Base-by-base conservation (phyloP, 2,329 filamentous ascomycete species). In the Stagonosporopsis vannaccii region DNA sequence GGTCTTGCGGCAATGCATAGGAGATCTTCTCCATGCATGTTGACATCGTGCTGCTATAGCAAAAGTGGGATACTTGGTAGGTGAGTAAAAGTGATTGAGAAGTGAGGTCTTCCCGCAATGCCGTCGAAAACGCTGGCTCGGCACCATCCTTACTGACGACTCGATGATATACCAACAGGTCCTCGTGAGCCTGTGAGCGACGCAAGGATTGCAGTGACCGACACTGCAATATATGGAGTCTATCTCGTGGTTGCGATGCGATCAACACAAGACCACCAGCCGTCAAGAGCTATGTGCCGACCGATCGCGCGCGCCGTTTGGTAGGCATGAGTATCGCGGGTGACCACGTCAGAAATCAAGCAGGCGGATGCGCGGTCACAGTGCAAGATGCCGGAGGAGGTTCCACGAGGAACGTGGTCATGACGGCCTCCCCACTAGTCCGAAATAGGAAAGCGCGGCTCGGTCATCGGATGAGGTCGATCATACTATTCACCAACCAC, bases 401-500 rank as follows among this genome's bases (percentile, higher is more conserved):
- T 20, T 37, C 17, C 17, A 37, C 30, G 30, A 32, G 12, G 26
- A 32, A 43, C 25, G 12, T 30, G 41, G 26, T 12, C 17, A 32
- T 43, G 40, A 30, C 40, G 40, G 7, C 26, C 17, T 25, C 7
- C 9, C 26, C 11, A 22, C 28, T 46, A 56, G 39, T 37, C 39
- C 30, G 6, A 42, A 50, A 19, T 13, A 40, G 40, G 17, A 49
- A 51, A 9, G 46, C 17, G 43, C 17, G n/a, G 30, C 8, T 23
- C 13, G 6, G 40, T 44, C 33, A 44, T 40, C 46, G 35, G 52
- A 25, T 23, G 26, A 46, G 17, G 41, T 39, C 25, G 32, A 45
- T 46, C 25, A 39, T 26, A 36, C 15, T 22, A 8, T 25, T 40
- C 20, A 15, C 44, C 52, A 49, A 45, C 39, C 39, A 49, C 33